Evolutionary conservation across 495 filamentous ascomycete genomes (phyloP), one percentile per base, ranked within the genome.

Genomic region (Aspergillus sparsus): DNA sequence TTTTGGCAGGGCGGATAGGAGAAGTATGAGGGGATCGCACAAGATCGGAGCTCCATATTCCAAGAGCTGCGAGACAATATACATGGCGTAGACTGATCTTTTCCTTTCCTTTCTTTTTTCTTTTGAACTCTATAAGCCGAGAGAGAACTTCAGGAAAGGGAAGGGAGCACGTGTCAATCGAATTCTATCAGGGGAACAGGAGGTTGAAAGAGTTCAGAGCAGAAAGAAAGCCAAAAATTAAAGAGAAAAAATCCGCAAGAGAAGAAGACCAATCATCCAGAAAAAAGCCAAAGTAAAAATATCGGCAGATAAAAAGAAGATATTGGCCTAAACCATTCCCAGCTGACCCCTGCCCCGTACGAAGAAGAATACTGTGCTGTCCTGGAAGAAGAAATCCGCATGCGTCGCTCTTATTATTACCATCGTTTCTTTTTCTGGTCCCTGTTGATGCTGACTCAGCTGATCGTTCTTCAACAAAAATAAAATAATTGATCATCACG

Each of bases 1-100:
- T 27, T 27, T 27, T 27, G 21, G 21, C 21, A 27, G 21, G 21
- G 21, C 8, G 21, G 9, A 16, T 47, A 16, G 44, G 44, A 6
- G n/a, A 21, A 4, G 45, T 21, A 16, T 13, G 36, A 53, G 31
- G 31, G 13, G 16, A 55, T 63, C 77, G 27, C 68, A 80, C 77
- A 80, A 80, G 21, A 78, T 16, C 6, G 77, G 77, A 42, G 77
- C 77, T 58, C 65, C 77, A 78, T 78, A 80, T 68, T 80, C 76
- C 51, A 80, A 64, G 57, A 70, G 69, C 8, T 71, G 59, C 45
- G 73, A 71, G 32, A 78, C 53, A 49, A 80, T 65, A 68, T 68
- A 71, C 77, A 80, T 79, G 18, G 52, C 67, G 64, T 18, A 9
- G 15, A 15, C 15, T 8, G 15, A 8, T 18, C 0, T 16, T n/a